Percentiles rank a stretch among this genome's conserved stretches.
Conservation (phyloP, 768 basidiomycete species). For the Leccinum arenicola region DNA sequence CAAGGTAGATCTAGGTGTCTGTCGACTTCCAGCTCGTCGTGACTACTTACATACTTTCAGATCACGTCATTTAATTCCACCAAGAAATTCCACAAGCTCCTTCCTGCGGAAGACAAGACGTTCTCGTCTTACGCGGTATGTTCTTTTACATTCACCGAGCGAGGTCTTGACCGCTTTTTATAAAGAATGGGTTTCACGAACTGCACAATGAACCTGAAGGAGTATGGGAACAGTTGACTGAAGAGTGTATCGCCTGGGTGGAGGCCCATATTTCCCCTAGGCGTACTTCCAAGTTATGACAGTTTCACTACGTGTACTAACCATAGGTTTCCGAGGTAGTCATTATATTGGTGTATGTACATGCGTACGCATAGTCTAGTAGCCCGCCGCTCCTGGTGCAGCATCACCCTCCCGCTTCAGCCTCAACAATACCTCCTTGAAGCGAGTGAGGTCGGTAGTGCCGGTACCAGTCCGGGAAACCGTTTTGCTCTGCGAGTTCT, state of each 20-base stretch:
- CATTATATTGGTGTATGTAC: constrained; percentile 8
- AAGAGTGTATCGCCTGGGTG: constrained; percentile 55
- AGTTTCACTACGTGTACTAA: not conserved
- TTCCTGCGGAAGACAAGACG: constrained; percentile 53
- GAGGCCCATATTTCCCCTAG: constrained; percentile 21
- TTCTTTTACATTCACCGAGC: not conserved
- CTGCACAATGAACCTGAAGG: constrained; percentile 71
- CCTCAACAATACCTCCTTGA: constrained; percentile 89
- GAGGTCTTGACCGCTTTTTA: not conserved
- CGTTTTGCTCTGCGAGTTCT: constrained; percentile 98
- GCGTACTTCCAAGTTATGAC: constrained; percentile 23
- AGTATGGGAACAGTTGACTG: constrained; percentile 55
- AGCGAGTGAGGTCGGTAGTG: constrained; percentile 84
- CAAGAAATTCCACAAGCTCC: constrained; percentile 49
- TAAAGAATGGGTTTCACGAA: constrained; percentile 72
- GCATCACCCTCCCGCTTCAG: constrained; percentile 86
- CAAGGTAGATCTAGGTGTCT: constrained; percentile 34
- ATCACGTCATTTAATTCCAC: constrained; percentile 55
- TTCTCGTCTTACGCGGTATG: constrained; percentile 40
- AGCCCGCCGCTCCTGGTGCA: constrained; percentile 92
- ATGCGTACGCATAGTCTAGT: constrained; percentile 43
- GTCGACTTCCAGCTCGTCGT: not conserved
- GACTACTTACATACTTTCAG: constrained; percentile 29
- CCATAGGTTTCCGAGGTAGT: not conserved
- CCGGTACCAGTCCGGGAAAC: constrained; percentile 81